Base-by-base conservation (phyloP, 2,329 filamentous ascomycete species). In the Colletotrichum navitas region DNA sequence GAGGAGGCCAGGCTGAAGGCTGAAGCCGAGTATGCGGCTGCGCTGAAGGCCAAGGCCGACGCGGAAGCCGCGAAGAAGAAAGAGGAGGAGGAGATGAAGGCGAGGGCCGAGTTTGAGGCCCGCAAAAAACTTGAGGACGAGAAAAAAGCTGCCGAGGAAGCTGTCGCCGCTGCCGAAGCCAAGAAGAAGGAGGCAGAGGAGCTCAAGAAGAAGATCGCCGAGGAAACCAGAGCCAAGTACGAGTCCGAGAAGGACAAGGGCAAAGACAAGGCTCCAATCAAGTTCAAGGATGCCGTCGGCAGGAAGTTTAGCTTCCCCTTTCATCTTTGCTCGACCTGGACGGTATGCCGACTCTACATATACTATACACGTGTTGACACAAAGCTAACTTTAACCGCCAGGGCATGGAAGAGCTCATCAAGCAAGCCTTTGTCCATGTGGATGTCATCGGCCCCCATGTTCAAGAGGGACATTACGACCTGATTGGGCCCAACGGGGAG, bases 261-360 rank as follows among this genome's bases (percentile, higher is more conserved):
- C 11, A 80, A 84, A 49, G 84, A 85, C 73, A 93, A 94, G 80
- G 86, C 90, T 54, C 93, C 93, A 2, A 93, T 97, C 80, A 92
- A 91, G 75, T 97, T 97, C 84, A 97, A 97, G 82, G 95, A 98
- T 79, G 94, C 94, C 0, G 90, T 98, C 21, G 93, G 94, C 41
- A 89, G 95, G 75, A 97, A 97, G 81, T 98, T 97, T 80, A 96
- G 90, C 81, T 97, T 98, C 78, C 95, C 95, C 1, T 97, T 92
- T 82, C 90, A 95, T 74, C 81, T 97, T 39, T 97, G 94, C 81
- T 90, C 91, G 77, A 96, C 91, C 3, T 97, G 94, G 94, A 85
- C 86, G 84, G 93, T 95, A 89, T 79, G 89, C 87, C 66, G 21
- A 34, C 55, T 21, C 26, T 14, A 41, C 12, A 11, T 7, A 18